Evolutionary conservation across 2,329 filamentous ascomycete species (phyloP).

Genomic region (Diplodia seriata): DNA sequence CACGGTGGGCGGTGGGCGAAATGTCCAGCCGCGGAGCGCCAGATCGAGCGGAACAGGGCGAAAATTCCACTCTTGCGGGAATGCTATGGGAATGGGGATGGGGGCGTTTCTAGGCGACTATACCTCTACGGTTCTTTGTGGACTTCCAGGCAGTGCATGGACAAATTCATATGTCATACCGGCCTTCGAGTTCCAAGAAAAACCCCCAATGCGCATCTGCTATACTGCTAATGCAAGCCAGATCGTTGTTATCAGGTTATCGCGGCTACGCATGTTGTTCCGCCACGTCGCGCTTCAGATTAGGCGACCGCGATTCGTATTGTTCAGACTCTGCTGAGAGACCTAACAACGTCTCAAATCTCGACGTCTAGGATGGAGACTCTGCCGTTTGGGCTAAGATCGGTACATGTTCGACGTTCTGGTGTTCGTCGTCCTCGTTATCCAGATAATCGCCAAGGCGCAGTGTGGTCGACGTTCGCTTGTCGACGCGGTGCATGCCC

Average conservation of each 20-base stretch:
- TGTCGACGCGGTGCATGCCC: not conserved
- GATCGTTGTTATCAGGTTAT: not conserved
- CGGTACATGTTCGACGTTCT: not conserved
- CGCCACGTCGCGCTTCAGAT: not conserved
- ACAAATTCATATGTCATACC: constrained; percentile 1
- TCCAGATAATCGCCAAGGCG: not conserved
- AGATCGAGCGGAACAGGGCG: constrained; percentile 2
- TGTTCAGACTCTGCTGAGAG: not conserved
- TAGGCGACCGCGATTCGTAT: not conserved
- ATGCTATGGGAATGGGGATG: constrained; percentile 7
- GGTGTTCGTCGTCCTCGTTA: not conserved
- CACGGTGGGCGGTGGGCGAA: not conserved
- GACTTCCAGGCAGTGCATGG: constrained; percentile 24
- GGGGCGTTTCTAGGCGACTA: constrained; percentile 28
- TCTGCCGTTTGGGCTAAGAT: not conserved
- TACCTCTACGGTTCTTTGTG: constrained; percentile 26
- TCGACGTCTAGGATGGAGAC: not conserved
- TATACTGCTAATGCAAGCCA: not conserved
- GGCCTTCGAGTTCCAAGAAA: not conserved
- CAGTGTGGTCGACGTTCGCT: not conserved
- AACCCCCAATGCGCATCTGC: not conserved
- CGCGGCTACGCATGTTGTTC: not conserved
- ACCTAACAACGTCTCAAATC: not conserved
- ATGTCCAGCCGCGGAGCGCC: not conserved
- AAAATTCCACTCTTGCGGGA: constrained; percentile 5